Base-by-base conservation (phyloP, 2,329 filamentous ascomycete genomes). In the Alternaria sp. region DNA sequence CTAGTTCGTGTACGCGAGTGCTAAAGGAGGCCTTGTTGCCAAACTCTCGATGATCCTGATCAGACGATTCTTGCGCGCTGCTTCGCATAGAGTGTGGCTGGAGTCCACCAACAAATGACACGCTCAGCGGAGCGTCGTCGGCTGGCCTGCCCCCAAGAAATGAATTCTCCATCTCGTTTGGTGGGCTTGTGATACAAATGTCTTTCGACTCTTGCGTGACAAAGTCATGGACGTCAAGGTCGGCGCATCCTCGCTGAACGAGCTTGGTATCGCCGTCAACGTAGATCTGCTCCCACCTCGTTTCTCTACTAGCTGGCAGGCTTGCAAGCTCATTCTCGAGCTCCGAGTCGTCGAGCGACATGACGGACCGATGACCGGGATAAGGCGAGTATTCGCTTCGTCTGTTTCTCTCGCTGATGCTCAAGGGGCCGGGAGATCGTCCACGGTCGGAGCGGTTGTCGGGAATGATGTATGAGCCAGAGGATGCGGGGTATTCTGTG, bases 401-500 rank as follows among this genome's bases (percentile, higher is more conserved):
- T 44, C 78, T 68, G 6, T 77, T 76, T n/a, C 67, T 69, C 58
- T 72, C 71, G 28, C 63, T 56, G 51, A 62, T 71, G 41, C 71
- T 63, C n/a, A 53, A 15, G 6, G 55, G 63, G 20, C 60, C 64
- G 20, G 72, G 63, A 3, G 75, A 75, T n/a, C 73, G 73, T 26
- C 69, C 73, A n/a, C 74, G 76, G 20, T 55, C 61, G n/a, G 53
- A 50, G 30, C 67, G 60, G 49, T 69, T 65, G 45, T 69, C 65
- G 26, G 76, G 72, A 18, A 83, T 64, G 28, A 83, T 78, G 69
- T 82, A 84, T 9, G 82, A 84, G 26, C 80, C 79, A 8, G 79
- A 81, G 47, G 82, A 83, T 28, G 79, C 80, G 43, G 82, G 79
- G 58, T 83, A 84, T 56, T 80, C 81, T 3, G 81, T 81, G 4